A percentile compares a stretch with the other conserved stretches of the same genome.
Evolutionary conservation across 495 filamentous ascomycete genomes (phyloP).

Genomic region (Annulohypoxylon nitens): DNA sequence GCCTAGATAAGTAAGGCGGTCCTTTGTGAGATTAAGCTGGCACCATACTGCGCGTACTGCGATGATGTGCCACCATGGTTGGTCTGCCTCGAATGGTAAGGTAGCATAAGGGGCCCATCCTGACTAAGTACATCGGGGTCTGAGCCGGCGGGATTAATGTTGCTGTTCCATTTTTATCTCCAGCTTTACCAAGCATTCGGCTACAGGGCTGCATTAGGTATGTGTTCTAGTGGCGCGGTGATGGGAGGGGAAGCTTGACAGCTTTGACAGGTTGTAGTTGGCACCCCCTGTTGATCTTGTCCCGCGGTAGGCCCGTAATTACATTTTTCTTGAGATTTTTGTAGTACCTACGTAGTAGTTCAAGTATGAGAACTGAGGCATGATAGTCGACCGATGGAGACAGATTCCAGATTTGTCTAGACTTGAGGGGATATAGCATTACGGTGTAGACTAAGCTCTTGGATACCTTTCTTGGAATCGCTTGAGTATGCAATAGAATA

Average conservation of each 20-base stretch:
- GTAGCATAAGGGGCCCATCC: constrained; percentile 62
- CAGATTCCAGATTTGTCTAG: background rate
- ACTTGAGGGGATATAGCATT: background rate
- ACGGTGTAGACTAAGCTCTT: constrained; percentile 17
- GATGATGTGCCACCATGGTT: constrained; percentile 18
- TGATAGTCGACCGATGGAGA: background rate
- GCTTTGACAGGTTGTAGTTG: background rate
- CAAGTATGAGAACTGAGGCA: background rate
- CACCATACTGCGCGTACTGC: constrained; percentile 7
- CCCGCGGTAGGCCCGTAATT: constrained; percentile 23
- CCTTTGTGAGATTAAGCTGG: constrained; percentile 14
- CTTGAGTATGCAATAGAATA: constrained; percentile 3
- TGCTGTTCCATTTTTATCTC: constrained; percentile 44
- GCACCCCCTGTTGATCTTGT: background rate
- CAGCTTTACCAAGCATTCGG: constrained; percentile 44
- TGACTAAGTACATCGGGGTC: constrained; percentile 61
- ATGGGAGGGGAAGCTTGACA: constrained; percentile 14
- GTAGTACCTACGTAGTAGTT: background rate
- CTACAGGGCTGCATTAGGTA: constrained; percentile 34
- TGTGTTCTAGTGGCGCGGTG: constrained; percentile 13
- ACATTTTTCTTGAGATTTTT: background rate
- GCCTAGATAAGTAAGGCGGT: constrained; percentile 15
- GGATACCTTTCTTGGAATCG: background rate
- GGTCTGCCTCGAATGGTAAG: constrained; percentile 50
- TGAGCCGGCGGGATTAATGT: constrained; percentile 37